These are phyloP conservation scores for Trametes punicea DNA, from an alignment of 768 basidiomycete genomes.

Conservation along the genomic window DNA sequence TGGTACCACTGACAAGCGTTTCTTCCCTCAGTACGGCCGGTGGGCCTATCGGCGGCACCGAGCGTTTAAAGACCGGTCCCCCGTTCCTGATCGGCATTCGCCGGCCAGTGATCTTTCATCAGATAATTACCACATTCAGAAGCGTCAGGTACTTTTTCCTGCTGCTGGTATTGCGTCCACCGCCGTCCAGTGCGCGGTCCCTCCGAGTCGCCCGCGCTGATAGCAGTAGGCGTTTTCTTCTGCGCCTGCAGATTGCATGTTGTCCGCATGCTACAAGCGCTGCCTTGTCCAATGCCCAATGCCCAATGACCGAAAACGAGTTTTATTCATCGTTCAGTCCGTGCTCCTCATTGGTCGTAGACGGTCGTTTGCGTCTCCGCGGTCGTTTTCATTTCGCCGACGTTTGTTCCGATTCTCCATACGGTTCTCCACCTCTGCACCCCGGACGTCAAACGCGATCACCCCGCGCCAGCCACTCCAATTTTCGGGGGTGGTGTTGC, in stretches of 20 bases:
- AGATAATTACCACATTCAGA: constrained; percentile 1
- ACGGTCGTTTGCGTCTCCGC: neutral
- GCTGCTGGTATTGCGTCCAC: neutral
- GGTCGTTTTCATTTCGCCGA: neutral
- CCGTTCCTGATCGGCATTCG: constrained; percentile 6
- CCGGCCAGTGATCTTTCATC: neutral
- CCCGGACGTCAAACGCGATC: constrained; percentile 18
- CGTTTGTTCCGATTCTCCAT: neutral
- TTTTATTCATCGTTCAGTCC: no score
- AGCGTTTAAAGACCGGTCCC: neutral
- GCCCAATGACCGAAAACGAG: no score
- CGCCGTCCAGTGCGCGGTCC: neutral
- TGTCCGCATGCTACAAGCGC: neutral
- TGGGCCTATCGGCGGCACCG: constrained; percentile 2
- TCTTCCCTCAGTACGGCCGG: neutral
- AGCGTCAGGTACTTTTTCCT: constrained; percentile 1
- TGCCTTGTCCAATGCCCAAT: neutral
- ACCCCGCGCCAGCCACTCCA: neutral
- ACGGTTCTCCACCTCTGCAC: constrained; percentile 3
- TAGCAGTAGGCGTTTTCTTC: neutral
- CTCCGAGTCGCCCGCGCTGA: neutral
- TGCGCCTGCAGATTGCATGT: neutral
- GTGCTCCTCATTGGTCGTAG: neutral
- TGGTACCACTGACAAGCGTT: neutral
- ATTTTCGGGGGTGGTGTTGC: constrained; percentile 16